Conservation (phyloP, 306 rosid genomes). For the Ammopiptanthus mongolicus region DNA sequence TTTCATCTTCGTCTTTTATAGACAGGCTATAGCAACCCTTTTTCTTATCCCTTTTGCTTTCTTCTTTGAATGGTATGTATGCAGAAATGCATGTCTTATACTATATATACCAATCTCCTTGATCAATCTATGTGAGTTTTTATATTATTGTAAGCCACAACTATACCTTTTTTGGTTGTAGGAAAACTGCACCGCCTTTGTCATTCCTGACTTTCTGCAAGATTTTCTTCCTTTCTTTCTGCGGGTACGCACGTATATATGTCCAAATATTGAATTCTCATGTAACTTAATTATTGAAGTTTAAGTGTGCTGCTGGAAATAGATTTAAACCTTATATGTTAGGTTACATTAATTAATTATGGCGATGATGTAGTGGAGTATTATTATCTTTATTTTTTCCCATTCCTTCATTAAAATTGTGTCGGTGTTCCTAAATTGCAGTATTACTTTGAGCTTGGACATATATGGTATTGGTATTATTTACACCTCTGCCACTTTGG, state of each 20-base stretch:
- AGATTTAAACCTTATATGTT: not conserved
- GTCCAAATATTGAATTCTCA: not conserved
- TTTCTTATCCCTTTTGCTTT: conserved; percentile 46
- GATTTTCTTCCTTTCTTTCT: conserved; percentile 58
- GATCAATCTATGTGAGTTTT: not conserved
- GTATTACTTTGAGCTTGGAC: conserved; percentile 55
- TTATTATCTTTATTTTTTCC: not conserved
- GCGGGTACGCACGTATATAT: conserved; percentile 35
- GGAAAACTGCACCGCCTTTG: conserved; percentile 49
- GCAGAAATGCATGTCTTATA: not conserved
- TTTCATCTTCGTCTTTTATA: conserved; percentile 57
- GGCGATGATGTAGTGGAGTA: not conserved
- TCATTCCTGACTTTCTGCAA: conserved; percentile 52
- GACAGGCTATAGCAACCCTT: conserved; percentile 52
- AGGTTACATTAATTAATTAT: not conserved
- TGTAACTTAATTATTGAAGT: not conserved
- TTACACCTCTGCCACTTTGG: conserved; percentile 67
- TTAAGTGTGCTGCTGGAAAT: not conserved
- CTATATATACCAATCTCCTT: not conserved
- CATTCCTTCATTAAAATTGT: not conserved
- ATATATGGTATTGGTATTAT: conserved; percentile 42
- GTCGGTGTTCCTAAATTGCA: conserved; percentile 17
- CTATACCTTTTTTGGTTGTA: conserved; percentile 14
- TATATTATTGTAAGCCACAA: conserved; percentile 4
- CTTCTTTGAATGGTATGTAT: conserved; percentile 47